Conservation (phyloP, 345 rosid genomes). For the Atalantia buxifolia region DNA sequence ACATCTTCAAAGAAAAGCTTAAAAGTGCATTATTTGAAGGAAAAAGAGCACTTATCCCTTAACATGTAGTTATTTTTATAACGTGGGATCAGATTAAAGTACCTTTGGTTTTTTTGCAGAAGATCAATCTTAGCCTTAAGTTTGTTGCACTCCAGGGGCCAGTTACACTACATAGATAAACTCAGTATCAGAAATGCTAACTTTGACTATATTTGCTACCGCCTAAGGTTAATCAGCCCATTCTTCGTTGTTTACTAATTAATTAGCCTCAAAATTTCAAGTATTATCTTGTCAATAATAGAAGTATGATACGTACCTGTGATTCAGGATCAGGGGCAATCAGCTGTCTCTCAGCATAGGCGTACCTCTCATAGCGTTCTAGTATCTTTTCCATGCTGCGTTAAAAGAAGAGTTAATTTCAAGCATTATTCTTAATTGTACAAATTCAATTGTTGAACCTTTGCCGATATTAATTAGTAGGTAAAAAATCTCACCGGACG, state of each 20-base stretch:
- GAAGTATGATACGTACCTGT: constrained; percentile 19
- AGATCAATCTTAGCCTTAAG: constrained; percentile 87
- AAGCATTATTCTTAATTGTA: background rate
- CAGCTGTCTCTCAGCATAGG: constrained; percentile 60
- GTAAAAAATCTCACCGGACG: background rate
- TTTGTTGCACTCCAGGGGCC: constrained; percentile 72
- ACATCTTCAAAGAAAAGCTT: background rate
- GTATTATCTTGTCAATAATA: too few relatives aligned
- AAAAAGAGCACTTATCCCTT: background rate
- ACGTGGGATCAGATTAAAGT: background rate
- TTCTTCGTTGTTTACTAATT: background rate
- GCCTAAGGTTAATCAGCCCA: too few relatives aligned
- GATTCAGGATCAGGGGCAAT: constrained; percentile 39
- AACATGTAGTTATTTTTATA: background rate
- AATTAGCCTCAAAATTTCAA: too few relatives aligned
- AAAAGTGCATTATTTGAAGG: background rate
- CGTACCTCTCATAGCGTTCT: constrained; percentile 73
- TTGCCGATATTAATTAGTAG: background rate
- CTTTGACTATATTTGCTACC: background rate
- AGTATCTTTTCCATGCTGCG: constrained; percentile 79
- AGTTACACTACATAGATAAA: constrained; percentile 46
- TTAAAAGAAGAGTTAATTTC: background rate
- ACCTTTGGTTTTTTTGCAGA: constrained; percentile 83
- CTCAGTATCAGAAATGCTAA: background rate
- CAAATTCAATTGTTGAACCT: background rate